Conservation (phyloP, 805 yeast species). For the Ogataea paraovalis region DNA sequence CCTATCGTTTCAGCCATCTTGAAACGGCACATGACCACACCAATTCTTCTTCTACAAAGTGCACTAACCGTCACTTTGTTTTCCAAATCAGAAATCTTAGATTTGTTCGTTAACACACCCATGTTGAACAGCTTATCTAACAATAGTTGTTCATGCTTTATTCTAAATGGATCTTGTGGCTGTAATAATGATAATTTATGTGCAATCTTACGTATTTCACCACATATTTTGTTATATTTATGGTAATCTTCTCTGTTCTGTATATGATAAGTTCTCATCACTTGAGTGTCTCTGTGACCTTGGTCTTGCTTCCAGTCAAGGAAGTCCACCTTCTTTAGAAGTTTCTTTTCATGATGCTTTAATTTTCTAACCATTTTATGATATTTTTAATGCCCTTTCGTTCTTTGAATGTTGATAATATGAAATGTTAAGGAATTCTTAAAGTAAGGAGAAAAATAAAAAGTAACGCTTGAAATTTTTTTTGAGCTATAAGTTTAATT, state of each 20-base stretch:
- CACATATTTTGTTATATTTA: constrained; percentile 89
- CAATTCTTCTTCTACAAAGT: constrained; percentile 84
- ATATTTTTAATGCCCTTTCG: not conserved
- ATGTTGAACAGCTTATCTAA: constrained; percentile 83
- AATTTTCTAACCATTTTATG: constrained; percentile 71
- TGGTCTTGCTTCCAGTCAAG: constrained; percentile 97
- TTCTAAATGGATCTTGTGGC: constrained; percentile 81
- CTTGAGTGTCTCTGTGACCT: constrained; percentile 93
- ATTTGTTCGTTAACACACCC: constrained; percentile 85
- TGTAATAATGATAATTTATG: constrained; percentile 79
- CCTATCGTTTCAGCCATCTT: constrained; percentile 87
- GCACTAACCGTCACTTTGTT: constrained; percentile 91
- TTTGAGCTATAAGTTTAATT: no score
- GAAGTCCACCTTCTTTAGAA: constrained; percentile 92
- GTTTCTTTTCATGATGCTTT: constrained; percentile 92
- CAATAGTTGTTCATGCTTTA: constrained; percentile 82
- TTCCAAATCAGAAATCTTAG: constrained; percentile 88
- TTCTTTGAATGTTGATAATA: no score
- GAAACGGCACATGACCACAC: constrained; percentile 89
- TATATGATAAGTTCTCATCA: constrained; percentile 90
- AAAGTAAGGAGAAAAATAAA: no score
- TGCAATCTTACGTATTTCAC: constrained; percentile 83
- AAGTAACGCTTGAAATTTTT: no score
- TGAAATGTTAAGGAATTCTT: no score
- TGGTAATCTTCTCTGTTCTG: constrained; percentile 95